Evolutionary conservation across 2,329 filamentous ascomycete genomes (phyloP), one percentile per base, ranked within the genome.

Genomic region (Colletotrichum higginsianum): DNA sequence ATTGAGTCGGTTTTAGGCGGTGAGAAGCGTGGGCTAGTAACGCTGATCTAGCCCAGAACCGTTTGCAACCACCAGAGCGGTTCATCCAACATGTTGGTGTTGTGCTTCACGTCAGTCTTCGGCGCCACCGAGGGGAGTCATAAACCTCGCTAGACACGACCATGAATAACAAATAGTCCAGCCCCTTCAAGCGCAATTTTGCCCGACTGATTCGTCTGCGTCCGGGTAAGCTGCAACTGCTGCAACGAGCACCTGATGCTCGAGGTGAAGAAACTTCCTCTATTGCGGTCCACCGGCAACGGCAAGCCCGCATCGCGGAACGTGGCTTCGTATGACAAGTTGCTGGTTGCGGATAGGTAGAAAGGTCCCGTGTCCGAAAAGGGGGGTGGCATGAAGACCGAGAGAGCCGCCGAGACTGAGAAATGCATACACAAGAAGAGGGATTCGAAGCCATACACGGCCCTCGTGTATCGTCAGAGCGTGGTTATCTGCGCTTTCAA

Each of bases 351-450:
- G 6, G 46, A 30, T 0, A 66, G n/a, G 38, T 66, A 47, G n/a
- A 66, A 69, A 35, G 53, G 62, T 3, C 66, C 1, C 13, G 47
- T 42, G 38, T 30, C 53, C 3, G 46, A 21, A 1, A 26, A 13
- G 0, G 61, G 47, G 0, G 66, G 35, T 2, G 66, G 66, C 2
- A 66, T 52, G 4, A 44, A 35, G 6, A 66, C 40, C 0, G 66
- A 58, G 0, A 69, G 46, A 5, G 38, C 12, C 3, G 61, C 53
- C 4, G 60, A 68, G 16, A 65, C 50, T 0, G 35, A 57, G 3
- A 61, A 50, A 3, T 61, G 66, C 42, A 64, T 40, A 30, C 66
- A 64, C 2, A 68, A 42, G 44, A 68, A 68, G 2, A 49, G 60
- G 1, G 66, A 68, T 15, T 68, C 66, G 18, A 68, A 64, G 11